Conservation (phyloP, 257 asterid species). For the Nyctanthes arbortristis region DNA sequence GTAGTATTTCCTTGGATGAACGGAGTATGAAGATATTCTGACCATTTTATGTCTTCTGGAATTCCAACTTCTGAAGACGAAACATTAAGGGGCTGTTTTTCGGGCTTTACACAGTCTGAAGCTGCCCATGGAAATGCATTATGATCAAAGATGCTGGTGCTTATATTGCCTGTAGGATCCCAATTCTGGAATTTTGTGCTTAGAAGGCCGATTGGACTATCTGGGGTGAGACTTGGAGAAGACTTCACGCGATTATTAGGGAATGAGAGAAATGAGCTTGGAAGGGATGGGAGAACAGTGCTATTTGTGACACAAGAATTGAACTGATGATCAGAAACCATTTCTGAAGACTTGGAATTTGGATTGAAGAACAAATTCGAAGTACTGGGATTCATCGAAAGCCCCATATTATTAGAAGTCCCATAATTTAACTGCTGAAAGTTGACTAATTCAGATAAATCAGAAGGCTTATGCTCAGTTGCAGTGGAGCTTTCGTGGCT, state of each 20-base stretch:
- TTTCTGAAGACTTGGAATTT: slow-evolving; percentile 30
- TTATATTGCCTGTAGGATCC: slow-evolving; percentile 28
- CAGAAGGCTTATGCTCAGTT: slow-evolving; percentile 28
- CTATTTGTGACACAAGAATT: slow-evolving; percentile 6
- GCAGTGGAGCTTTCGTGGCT: slow-evolving; percentile 42
- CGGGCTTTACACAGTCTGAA: slow-evolving; percentile 34
- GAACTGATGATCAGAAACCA: slow-evolving; percentile 36
- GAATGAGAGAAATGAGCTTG: slow-evolving; percentile 18
- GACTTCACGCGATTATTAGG: slow-evolving; percentile 13
- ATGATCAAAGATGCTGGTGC: slow-evolving; percentile 29
- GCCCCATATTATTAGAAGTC: slow-evolving; percentile 39
- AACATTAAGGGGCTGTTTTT: slow-evolving; percentile 30
- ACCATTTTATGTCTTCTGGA: slow-evolving; percentile 64
- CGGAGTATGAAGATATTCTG: slow-evolving; percentile 74
- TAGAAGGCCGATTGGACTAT: slow-evolving; percentile 18
- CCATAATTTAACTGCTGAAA: slow-evolving; percentile 45
- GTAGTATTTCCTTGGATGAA: slow-evolving; percentile 42
- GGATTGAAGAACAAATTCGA: slow-evolving; percentile 40
- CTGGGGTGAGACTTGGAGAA: slow-evolving; percentile 17
- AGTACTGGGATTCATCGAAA: slow-evolving; percentile 38
- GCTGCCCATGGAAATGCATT: slow-evolving; percentile 44
- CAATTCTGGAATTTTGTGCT: slow-evolving; percentile 35
- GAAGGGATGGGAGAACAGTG: slow-evolving; percentile 10
- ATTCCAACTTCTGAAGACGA: slow-evolving; percentile 22
- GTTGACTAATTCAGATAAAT: slow-evolving; percentile 43